Evolutionary conservation across 805 yeast genomes (phyloP).

Genomic region (Starmerella floris): DNA sequence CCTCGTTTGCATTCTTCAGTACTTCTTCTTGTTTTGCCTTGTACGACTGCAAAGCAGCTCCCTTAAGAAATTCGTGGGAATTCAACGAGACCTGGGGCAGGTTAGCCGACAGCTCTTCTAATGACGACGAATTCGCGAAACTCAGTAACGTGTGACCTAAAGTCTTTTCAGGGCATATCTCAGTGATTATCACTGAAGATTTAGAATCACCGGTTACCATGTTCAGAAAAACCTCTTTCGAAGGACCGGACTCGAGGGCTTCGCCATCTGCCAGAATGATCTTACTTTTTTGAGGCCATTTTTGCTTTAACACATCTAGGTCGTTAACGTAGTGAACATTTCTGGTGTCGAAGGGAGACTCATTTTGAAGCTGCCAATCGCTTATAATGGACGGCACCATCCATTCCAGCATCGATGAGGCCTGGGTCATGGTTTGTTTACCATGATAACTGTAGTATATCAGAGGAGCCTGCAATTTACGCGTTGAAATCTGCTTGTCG

Average conservation of each 20-base stretch:
- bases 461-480: conserved; percentile 43
- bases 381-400: conserved; percentile 77
- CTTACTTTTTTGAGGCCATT: conserved; percentile 36
- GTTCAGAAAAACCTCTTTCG: conserved; percentile 30
- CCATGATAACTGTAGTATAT: conserved; percentile 67
- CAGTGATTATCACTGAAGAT: conserved; percentile 65
- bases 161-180: conserved; percentile 39
- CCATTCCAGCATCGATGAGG: conserved; percentile 90
- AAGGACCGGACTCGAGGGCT: conserved; percentile 49
- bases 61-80: conserved; percentile 26
- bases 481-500: conserved; percentile 44
- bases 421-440: conserved; percentile 62
- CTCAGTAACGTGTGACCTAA: conserved; percentile 38
- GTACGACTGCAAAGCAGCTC: conserved; percentile 26
- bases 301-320: conserved; percentile 13
- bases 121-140: conserved; percentile 15
- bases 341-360: conserved; percentile 66
- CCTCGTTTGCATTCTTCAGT: conserved; percentile 19
- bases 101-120: conserved; percentile 10
- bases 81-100: conserved; percentile 8
- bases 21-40: conserved; percentile 19
- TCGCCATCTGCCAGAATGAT: conserved; percentile 67
- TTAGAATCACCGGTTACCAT: conserved; percentile 48
- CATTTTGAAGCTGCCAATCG: conserved; percentile 64
- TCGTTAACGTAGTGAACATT: conserved; percentile 46